Evolutionary conservation across 345 rosid species (phyloP), one percentile per base, ranked within the genome.

Genomic region (Eutrema yunnanense): DNA sequence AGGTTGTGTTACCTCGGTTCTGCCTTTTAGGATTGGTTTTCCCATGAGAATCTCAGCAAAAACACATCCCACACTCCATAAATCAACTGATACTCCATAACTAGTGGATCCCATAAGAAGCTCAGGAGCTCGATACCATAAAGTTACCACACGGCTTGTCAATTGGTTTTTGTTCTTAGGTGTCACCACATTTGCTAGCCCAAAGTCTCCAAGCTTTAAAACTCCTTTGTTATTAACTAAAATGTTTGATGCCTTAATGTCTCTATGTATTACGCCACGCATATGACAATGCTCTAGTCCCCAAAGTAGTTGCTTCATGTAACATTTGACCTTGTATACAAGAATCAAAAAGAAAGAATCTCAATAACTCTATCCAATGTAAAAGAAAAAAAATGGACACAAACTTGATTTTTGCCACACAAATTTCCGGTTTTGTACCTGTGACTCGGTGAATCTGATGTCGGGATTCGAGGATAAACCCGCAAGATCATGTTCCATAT

Each of bases 91-190:
- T 68, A 85, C 85, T 26, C 86, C 86, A 68, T 90, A 90, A 67
- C 81, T 86, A 30, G 86, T 90, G 3, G 96, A 87, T 5, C 93
- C 96, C 89, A 87, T 87, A 69, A 90, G 71, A 71, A 90, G 96
- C 74, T 90, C 96, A 8, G 96, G 96, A 56, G 96, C 89, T 19
- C 96, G 83, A 67, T 90, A 90, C 96, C 96, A 90, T 38, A 90
- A 73, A 46, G 96, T 90, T 48, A 90, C 93, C 0, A 90, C 96
- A 41, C 88, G 93, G 67, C 96, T 90, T 0, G 96, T 90, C 52
- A 90, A 75, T 9, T 84, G 82, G 46, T 86, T 70, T 77, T 46
- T 80, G 78, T 85, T 86, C 68, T 67, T 69, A 16, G 82, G 59
- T 55, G 78, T 81, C 11, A 86, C 82, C 6, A 81, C 62, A 70